Evolutionary conservation across 257 asterid species (phyloP).

Genomic region (Capsicum chinense): DNA sequence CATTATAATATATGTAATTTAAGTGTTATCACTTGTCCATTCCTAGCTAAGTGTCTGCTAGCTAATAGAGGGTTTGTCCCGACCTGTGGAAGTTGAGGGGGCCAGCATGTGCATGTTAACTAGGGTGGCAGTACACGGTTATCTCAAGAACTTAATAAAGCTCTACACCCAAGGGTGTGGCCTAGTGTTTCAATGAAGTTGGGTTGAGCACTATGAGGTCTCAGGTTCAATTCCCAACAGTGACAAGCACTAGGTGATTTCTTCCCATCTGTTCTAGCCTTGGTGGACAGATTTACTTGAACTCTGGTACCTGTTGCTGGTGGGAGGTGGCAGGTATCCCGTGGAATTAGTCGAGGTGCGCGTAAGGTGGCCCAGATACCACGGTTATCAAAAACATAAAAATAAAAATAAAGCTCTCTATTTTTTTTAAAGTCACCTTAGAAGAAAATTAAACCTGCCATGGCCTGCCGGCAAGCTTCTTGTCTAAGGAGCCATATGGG

Average conservation of each 20-base stretch:
- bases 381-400: no score
- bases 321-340: no score
- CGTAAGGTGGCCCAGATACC: no score
- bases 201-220: no score
- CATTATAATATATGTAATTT: slow-evolving; percentile 3
- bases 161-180: not conserved
- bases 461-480: not conserved
- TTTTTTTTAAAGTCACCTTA: not conserved
- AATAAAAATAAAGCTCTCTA: not conserved
- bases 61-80: slow-evolving; percentile 17
- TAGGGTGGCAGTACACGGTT: not conserved
- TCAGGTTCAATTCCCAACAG: no score
- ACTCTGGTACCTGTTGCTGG: no score
- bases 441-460: not conserved
- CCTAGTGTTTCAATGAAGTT: no score
- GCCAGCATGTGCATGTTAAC: not conserved
- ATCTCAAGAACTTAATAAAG: not conserved
- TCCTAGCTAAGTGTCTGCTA: slow-evolving; percentile 19
- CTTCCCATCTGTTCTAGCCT: no score
- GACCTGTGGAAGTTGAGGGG: slow-evolving; percentile 5
- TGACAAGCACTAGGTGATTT: no score
- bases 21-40: slow-evolving; percentile 16
- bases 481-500: not conserved
- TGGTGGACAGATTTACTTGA: no score
- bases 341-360: no score